Conservation (phyloP, 805 yeast genomes). For the Lipomyces sp. region DNA sequence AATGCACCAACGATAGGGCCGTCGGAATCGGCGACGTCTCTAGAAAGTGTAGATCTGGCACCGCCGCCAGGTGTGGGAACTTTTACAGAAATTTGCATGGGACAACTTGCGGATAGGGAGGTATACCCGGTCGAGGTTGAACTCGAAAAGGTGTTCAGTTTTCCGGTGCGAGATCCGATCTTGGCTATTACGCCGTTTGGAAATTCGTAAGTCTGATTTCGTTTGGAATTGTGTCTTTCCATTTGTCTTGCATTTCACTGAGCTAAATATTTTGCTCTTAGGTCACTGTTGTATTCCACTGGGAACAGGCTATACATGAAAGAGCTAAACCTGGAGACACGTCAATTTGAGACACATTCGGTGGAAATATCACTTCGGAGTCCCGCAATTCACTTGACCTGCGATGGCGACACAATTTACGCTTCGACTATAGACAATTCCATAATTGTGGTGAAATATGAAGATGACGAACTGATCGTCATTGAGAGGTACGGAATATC, state of each 20-base stretch:
- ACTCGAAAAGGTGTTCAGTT: constrained; percentile 12
- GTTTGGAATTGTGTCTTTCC: background rate
- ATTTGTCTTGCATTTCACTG: background rate
- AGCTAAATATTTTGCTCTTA: background rate
- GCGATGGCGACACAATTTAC: constrained; percentile 6
- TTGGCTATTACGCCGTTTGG: constrained; percentile 14
- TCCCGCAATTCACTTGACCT: constrained; percentile 11
- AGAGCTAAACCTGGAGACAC: constrained; percentile 8
- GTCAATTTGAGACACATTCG: constrained; percentile 7
- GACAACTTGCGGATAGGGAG: background rate
- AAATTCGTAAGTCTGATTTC: background rate
- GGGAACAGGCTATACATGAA: constrained; percentile 13
- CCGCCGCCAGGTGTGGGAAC: background rate
- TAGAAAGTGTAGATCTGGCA: too few species aligned
- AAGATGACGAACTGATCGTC: background rate
- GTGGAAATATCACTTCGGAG: constrained; percentile 12
- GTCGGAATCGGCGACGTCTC: too few species aligned
- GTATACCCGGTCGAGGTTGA: background rate
- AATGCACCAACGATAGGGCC: too few species aligned
- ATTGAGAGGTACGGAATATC: constrained; percentile 10
- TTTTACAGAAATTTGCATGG: background rate
- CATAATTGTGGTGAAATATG: constrained; percentile 4
- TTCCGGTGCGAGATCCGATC: constrained; percentile 17
- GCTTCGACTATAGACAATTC: constrained; percentile 21
- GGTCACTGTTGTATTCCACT: constrained; percentile 18